Conservation (phyloP, 192 early-diverging fungal genomes). For the Gonapodya prolifera region DNA sequence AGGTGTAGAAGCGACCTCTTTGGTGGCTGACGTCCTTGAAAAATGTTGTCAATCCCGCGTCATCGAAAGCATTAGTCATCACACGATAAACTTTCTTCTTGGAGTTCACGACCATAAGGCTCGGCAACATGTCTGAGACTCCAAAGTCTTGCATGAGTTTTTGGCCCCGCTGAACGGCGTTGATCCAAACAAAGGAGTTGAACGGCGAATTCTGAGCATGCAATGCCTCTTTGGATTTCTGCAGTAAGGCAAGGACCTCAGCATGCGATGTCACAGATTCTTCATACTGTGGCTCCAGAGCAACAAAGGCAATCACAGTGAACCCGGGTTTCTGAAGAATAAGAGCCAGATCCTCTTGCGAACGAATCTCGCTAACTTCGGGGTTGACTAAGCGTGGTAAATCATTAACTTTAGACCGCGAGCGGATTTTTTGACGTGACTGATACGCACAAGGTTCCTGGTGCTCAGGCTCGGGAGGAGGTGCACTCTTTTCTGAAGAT, state of each 20-base stretch:
- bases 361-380: conserved; percentile 1
- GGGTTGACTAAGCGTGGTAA: conserved; percentile 6
- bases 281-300: neutral
- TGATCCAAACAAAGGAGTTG: conserved; percentile 5
- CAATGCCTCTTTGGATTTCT: neutral
- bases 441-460: no score
- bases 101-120: conserved; percentile 6
- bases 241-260: neutral
- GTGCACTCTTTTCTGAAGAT: neutral
- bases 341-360: conserved; percentile 1
- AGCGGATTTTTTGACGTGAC: no score
- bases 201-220: neutral
- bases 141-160: conserved; percentile 12
- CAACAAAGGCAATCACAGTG: conserved; percentile 1
- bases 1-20: neutral
- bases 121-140: conserved; percentile 11
- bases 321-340: neutral
- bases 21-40: neutral
- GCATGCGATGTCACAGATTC: neutral
- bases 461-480: no score
- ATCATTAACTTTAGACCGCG: no score
- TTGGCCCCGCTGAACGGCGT: conserved; percentile 7
- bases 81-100: conserved; percentile 14
- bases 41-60: neutral
- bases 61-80: conserved; percentile 6